Conservation (phyloP, 1,139 yeast species). For the Candida tropicalis region DNA sequence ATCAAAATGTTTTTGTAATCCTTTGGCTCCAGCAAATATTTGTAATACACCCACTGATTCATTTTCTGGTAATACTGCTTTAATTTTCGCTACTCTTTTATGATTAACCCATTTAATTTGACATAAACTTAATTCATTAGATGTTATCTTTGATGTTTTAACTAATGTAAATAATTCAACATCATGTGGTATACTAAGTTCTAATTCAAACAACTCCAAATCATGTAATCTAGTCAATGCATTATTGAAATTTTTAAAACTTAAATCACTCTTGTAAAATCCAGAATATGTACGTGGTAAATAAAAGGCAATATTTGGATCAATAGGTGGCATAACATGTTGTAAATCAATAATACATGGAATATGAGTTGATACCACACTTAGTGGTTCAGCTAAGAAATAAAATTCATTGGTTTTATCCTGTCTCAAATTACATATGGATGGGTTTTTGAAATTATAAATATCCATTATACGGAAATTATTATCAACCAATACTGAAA, state of each 20-base stretch:
- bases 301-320: constrained; percentile 74
- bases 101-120: constrained; percentile 75
- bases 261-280: constrained; percentile 60
- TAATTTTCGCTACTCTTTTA: constrained; percentile 70
- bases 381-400: constrained; percentile 75
- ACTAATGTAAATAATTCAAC: constrained; percentile 63
- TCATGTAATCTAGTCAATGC: constrained; percentile 75
- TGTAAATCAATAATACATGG: constrained; percentile 81
- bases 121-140: constrained; percentile 62
- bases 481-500: constrained; percentile 71
- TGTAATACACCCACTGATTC: constrained; percentile 72
- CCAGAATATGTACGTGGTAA: constrained; percentile 87
- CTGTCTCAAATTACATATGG: constrained; percentile 38
- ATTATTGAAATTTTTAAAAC: constrained; percentile 70
- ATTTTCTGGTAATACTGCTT: constrained; percentile 75
- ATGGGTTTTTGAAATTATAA: constrained; percentile 37
- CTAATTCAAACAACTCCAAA: constrained; percentile 78
- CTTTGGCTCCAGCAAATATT: constrained; percentile 72
- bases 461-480: constrained; percentile 80
- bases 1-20: constrained; percentile 59
- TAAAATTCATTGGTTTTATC: constrained; percentile 55
- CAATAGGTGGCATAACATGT: constrained; percentile 83
- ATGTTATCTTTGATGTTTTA: constrained; percentile 53
- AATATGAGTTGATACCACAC: constrained; percentile 79
- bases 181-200: constrained; percentile 67